Percentiles rank a stretch among this genome's conserved stretches.
These are phyloP conservation scores for Wallacemonas sp. DNA, from an alignment of 208 protist species.

Conservation along the genomic window DNA sequence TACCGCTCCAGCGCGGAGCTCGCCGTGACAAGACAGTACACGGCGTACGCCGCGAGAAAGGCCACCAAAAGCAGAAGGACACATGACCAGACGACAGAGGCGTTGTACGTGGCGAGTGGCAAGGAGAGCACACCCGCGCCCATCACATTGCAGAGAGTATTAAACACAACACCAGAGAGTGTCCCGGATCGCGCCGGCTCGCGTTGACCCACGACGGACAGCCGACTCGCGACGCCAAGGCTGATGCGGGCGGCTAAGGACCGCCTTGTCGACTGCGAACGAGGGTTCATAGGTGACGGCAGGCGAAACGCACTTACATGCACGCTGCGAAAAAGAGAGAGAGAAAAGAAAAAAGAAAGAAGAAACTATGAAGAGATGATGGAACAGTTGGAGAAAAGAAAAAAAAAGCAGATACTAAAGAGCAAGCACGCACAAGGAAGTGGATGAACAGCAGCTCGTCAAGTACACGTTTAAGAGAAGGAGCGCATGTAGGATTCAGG, in stretches of 20 bases:
- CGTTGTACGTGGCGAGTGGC: slow-evolving; percentile 63
- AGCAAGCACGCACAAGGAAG: no score
- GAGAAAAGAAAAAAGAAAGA: no score
- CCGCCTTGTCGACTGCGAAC: slow-evolving; percentile 22
- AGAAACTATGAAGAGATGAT: no score
- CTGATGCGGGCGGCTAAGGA: slow-evolving; percentile 55
- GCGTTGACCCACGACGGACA: slow-evolving; percentile 42
- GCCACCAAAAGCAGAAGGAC: slow-evolving; percentile 37
- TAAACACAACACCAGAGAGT: slow-evolving; percentile 46
- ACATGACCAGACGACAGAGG: slow-evolving; percentile 45
- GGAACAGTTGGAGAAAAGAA: no score
- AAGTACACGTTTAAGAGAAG: no score
- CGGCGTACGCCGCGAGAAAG: slow-evolving; percentile 41
- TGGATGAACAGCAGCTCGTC: no score
- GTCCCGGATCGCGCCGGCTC: slow-evolving; percentile 38
- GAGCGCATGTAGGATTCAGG: no score
- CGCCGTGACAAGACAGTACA: slow-evolving; percentile 52
- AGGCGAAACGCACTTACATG: no score
- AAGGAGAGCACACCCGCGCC: slow-evolving; percentile 71
- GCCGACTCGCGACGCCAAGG: slow-evolving; percentile 35
- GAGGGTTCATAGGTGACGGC: slow-evolving; percentile 6
- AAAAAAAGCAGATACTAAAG: no score
- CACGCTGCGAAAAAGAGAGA: no score
- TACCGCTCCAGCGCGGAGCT: slow-evolving; percentile 56
- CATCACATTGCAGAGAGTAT: slow-evolving; percentile 78